Evolutionary conservation across 73 alveolate genomes (phyloP), one percentile per base, ranked within the genome.

Genomic region (Uronychia setigera): DNA sequence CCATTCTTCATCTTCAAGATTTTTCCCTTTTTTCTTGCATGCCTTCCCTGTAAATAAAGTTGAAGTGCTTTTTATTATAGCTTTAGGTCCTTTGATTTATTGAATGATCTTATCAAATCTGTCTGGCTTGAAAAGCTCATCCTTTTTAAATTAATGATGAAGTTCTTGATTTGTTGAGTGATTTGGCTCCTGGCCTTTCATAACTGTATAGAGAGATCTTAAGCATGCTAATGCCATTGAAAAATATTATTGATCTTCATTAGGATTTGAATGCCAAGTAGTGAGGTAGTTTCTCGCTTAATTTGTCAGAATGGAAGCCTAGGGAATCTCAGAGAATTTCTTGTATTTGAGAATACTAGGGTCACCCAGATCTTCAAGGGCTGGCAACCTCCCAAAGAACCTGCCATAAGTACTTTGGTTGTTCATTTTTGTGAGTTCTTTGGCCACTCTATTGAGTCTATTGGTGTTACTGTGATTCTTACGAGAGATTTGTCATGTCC

Each of bases 291-390:
- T 32, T 33, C 31, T 35, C 26, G 86, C 58, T 25, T 27, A 19
- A 26, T 27, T 26, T 29, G 34, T 80, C 25, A 80, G 28, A 28
- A 80, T 35, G n/a, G 0, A 35, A 9, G 77, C 28, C 31, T 35
- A n/a, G 1, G 30, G 79, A 1, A 80, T 33, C 86, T 80, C 78
- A 0, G 86, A 80, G 29, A 80, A 80, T 59, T 80, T 80, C 31
- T 80, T 67, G 1, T 67, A 46, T 26, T n/a, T 25, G 1, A 80
- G 86, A 0, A 80, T 35, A 28, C 46, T 33, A 9, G 59, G 35
- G 32, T 80, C 86, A 1, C 57, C 58, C 9, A 80, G 78, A 29
- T 80, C 86, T 19, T 30, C 79, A 19, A 80, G 79, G 28, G 78
- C 79, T 5, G 86, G 79, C 59, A 33, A 28, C 29, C 86, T 0